Evolutionary conservation across 176 grass and related monocot genomes (phyloP).

Genomic region (Bonia amplexicaulis): DNA sequence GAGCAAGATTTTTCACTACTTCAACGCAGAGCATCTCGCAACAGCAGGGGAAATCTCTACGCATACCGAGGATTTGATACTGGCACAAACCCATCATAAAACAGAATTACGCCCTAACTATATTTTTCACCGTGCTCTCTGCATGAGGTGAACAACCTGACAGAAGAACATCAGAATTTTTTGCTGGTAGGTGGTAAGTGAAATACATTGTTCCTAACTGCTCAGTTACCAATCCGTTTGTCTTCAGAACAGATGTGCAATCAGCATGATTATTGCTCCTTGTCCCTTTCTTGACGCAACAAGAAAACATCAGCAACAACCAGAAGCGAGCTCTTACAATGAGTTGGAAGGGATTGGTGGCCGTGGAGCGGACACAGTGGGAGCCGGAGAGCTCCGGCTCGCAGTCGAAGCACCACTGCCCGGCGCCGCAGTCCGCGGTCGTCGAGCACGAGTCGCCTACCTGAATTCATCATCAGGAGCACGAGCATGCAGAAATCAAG

Average conservation of each 20-base stretch:
- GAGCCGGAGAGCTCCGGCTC: conserved; percentile 43
- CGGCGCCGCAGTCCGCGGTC: conserved; percentile 50
- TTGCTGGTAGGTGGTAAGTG: not conserved
- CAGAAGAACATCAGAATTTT: not conserved
- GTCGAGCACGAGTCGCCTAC: conserved; percentile 54
- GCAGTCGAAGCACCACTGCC: conserved; percentile 95
- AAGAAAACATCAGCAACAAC: not conserved
- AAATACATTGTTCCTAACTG: not conserved
- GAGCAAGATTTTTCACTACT: not conserved
- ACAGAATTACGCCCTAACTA: not conserved
- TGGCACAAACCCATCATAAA: not conserved
- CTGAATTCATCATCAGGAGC: conserved; percentile 14
- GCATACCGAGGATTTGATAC: not conserved
- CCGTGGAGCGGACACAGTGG: conserved; percentile 63
- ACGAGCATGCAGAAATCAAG: not conserved
- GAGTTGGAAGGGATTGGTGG: conserved; percentile 56
- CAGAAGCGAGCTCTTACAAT: conserved; percentile 40
- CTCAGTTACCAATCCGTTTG: not conserved
- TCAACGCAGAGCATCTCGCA: not conserved
- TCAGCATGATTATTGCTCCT: not conserved
- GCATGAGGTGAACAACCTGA: not conserved
- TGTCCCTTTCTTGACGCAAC: not conserved
- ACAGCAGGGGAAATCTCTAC: not conserved
- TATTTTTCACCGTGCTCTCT: not conserved
- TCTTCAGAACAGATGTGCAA: not conserved